These are phyloP conservation scores for Neonectria punicea DNA, from an alignment of 2,329 filamentous ascomycete genomes.

Conservation along the genomic window DNA sequence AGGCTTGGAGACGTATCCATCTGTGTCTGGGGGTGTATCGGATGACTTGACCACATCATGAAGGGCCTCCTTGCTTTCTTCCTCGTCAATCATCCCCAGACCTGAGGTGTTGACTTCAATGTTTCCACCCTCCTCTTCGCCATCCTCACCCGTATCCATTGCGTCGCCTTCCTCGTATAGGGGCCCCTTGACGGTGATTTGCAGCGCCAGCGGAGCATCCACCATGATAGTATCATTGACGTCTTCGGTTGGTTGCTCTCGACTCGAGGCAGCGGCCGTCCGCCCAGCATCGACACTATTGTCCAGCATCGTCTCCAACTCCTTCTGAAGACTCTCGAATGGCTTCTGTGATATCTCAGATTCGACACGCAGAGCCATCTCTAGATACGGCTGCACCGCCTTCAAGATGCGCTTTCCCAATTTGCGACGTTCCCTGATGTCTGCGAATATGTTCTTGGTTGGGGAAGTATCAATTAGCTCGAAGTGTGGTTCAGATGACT, in stretches of 20 bases:
- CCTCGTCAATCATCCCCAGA: conserved; percentile 43
- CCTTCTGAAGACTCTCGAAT: conserved; percentile 74
- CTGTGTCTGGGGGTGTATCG: conserved; percentile 60
- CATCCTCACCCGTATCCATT: conserved; percentile 51
- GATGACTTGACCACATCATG: conserved; percentile 40
- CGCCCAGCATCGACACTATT: conserved; percentile 69
- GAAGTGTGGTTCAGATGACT: conserved; percentile 41
- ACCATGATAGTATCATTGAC: conserved; percentile 63
- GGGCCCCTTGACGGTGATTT: conserved; percentile 58
- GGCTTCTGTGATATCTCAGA: conserved; percentile 80
- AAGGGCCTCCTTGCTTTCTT: conserved; percentile 41
- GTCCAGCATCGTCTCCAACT: conserved; percentile 79
- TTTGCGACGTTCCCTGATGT: conserved; percentile 83
- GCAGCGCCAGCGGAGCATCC: conserved; percentile 55
- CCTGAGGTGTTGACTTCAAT: conserved; percentile 60
- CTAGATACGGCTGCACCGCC: conserved; percentile 79
- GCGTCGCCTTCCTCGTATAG: conserved; percentile 45
- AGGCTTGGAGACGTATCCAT: conserved; percentile 54
- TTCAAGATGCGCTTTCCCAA: conserved; percentile 92
- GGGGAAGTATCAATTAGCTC: conserved; percentile 59
- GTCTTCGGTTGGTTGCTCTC: conserved; percentile 51
- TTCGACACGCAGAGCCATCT: conserved; percentile 81
- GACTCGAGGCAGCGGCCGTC: conserved; percentile 50
- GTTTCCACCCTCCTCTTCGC: conserved; percentile 50
- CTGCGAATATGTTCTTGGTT: conserved; percentile 64